Evolutionary conservation across 1,284 basidiomycete species (phyloP), one percentile per base, ranked within the genome.

Genomic region (Termitomyces sp.): DNA sequence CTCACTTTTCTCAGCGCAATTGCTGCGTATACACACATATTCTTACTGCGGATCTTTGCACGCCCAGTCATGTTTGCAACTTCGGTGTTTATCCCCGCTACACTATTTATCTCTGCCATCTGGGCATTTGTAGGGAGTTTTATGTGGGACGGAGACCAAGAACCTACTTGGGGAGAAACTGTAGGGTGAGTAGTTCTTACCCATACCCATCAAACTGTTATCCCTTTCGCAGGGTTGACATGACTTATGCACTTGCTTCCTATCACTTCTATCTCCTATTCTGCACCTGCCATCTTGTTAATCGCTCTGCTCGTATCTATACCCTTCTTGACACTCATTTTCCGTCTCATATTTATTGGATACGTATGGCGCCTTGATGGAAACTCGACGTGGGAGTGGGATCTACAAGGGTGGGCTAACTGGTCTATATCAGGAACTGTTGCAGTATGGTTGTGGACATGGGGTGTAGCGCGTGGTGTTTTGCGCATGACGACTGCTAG

Each of bases 121-220:
- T 94, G 91, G 87, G 91, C 91, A 1, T 91, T 96, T 61, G 79
- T 87, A 7, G 93, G 91, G 28, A 93, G 91, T 64, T 96, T 96
- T 62, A 89, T 93, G 76, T 88, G 87, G 75, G 84, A 88, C 56
- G 80, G 75, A 11, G 78, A 82, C 52, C 72, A 74, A 28, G 83
- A 81, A 54, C 83, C 83, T 28, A 86, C 86, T 9, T 88, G 84
- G 77, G 90, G 89, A 57, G 88, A 88, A 69, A 88, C 83, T 55
- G 83, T 89, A 62, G 93, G 92, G 84, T 80, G 69, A 69, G 84
- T 74, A 8, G 9, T 13, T 30, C 7, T 46, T 50, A 26, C 42
- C 24, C 18, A 42, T 50, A 26, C 42, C 24, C 18, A 42, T 44
- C 43, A 34, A 50, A 33, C 39, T 40, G 24, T 52, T 43, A n/a